These are phyloP conservation scores for Trichoderma guizhouense DNA, from an alignment of 2,329 filamentous ascomycete genomes.

Conservation along the genomic window DNA sequence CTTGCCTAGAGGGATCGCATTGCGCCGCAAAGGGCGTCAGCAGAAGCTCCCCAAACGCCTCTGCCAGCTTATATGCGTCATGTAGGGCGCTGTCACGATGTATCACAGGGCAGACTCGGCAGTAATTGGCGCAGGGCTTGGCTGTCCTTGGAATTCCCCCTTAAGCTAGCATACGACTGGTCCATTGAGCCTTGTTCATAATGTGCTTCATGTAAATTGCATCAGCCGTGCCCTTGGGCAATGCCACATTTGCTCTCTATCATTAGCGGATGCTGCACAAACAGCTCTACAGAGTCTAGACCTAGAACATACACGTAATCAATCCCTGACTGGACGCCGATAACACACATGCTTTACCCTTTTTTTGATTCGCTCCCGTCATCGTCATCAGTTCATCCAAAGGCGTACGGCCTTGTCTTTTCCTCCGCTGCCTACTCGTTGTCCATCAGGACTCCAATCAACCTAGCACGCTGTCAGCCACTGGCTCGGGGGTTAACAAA, in stretches of 20 bases:
- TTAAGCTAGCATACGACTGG: neutral
- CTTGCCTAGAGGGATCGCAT: neutral
- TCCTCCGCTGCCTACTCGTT: constrained; percentile 84
- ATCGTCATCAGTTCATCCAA: constrained; percentile 56
- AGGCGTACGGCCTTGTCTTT: constrained; percentile 78
- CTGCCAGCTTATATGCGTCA: constrained; percentile 1
- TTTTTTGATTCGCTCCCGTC: neutral
- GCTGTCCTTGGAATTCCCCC: neutral
- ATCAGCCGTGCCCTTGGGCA: neutral
- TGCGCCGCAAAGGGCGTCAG: constrained; percentile 1
- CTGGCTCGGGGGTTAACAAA: neutral
- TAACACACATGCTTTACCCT: constrained; percentile 1
- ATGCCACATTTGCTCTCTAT: neutral
- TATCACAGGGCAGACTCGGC: neutral
- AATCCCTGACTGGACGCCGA: neutral
- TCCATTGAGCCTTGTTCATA: neutral
- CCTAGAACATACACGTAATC: constrained; percentile 2
- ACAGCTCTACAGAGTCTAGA: constrained; percentile 10
- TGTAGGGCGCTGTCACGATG: neutral
- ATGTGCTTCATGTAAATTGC: neutral
- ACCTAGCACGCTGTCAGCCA: constrained; percentile 36
- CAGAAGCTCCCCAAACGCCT: neutral
- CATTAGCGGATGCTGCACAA: neutral
- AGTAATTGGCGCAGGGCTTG: neutral
- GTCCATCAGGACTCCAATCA: constrained; percentile 91